Base-by-base conservation (phyloP, 768 basidiomycete genomes). In the Daedaleopsis nitida region DNA sequence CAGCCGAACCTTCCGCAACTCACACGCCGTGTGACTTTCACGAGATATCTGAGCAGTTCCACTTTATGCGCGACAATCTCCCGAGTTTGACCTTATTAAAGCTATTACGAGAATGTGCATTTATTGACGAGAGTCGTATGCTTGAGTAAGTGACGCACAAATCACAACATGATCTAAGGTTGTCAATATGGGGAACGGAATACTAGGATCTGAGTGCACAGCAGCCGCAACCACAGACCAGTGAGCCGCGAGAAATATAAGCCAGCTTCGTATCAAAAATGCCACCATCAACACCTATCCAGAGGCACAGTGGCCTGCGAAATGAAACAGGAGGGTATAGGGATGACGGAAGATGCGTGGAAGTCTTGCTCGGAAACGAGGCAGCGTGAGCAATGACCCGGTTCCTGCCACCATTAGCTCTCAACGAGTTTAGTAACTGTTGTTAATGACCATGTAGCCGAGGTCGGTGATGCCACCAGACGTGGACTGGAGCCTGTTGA, bases 401-500 rank as follows among this genome's bases (percentile, higher is more conserved):
- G 13, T 23, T 23, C 47, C 21, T 2, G 10, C 47, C 19, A 44
- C 52, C 32, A 39, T 27, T 39, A 24, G 17, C 24, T 13, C 32
- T n/a, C 7, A 4, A 24, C 11, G 35, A 19, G 37, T 17, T 49
- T 62, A 63, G 49, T 55, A 48, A 49, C 59, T 52, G 59, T 65
- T 59, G 57, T 69, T 73, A 69, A 88, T 76, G 78, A 85, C 87
- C 37, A 60, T 54, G 14, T 69, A 58, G 35, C 81, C 91, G 32
- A 92, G 82, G 0, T 62, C 65, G 21, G 77, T 89, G 24, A 86
- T 87, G 27, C 66, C 47, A 42, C 81, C 81, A 55, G 76, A 71
- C 24, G 60, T 23, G 19, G 59, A 70, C 75, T 91, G 78, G 43
- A 93, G 77, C 37, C 73, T 66, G 70, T 92, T 86, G 34, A 70